Conservation (phyloP, 495 filamentous ascomycete genomes). For the Penicillium paradoxum region DNA sequence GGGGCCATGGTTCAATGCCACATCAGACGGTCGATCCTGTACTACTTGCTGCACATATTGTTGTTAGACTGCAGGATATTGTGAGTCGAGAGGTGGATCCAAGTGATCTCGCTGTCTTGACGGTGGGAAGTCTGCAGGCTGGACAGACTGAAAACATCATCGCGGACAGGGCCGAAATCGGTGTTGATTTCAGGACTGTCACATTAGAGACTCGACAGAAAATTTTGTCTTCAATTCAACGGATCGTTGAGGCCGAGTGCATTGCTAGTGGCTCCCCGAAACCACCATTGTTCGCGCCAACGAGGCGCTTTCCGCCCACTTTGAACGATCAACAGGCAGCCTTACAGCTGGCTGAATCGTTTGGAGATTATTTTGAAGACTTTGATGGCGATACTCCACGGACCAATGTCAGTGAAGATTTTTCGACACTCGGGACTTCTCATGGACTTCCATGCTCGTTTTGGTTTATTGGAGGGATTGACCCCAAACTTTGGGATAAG, state of each 20-base stretch:
- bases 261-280: constrained; percentile 42
- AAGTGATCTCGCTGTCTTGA: constrained; percentile 45
- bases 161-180: constrained; percentile 42
- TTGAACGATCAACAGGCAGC: constrained; percentile 34
- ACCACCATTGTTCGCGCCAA: constrained; percentile 39
- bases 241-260: constrained; percentile 51
- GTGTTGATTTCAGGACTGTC: constrained; percentile 43
- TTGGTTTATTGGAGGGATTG: constrained; percentile 45
- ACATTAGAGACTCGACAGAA: constrained; percentile 34
- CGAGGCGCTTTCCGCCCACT: constrained; percentile 43
- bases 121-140: constrained; percentile 47
- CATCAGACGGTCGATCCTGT: constrained; percentile 50
- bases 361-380: constrained; percentile 34
- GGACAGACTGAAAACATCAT: constrained; percentile 53
- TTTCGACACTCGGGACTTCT: constrained; percentile 39
- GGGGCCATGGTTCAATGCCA: constrained; percentile 48
- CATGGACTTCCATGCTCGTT: constrained; percentile 37
- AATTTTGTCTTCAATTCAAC: constrained; percentile 36
- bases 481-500: constrained; percentile 41
- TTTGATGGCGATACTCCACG: constrained; percentile 36
- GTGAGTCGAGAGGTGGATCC: constrained; percentile 48
- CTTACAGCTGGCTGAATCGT: constrained; percentile 26
- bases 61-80: constrained; percentile 46
- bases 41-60: constrained; percentile 44
- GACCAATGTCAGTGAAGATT: constrained; percentile 44